phyloP scores from a whole-genome alignment of 1,284 basidiomycete species.

The Apiotrichum domesticum region DNA sequence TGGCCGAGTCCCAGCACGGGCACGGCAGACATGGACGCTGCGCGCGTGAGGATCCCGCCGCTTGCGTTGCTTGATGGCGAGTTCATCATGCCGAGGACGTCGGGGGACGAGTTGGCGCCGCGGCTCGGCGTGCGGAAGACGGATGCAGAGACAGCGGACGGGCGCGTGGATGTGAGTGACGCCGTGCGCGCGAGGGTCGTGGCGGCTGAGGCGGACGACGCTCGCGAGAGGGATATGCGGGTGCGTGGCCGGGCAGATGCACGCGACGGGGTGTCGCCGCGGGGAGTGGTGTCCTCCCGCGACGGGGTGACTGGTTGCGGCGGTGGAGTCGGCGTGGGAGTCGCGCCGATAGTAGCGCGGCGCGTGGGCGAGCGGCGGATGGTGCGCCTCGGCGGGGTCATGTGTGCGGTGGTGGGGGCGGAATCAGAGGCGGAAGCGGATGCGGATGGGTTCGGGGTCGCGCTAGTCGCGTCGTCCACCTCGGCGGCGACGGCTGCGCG shows the following conservation, averaged over 20 bases:
- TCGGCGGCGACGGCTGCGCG: constrained; percentile 12
- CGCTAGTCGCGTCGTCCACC: background rate
- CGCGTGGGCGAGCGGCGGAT: constrained; percentile 3
- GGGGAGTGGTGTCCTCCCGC: constrained; percentile 7
- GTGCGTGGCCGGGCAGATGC: background rate
- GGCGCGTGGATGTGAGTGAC: too few species aligned
- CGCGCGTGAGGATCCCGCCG: constrained; percentile 13
- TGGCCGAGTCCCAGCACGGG: constrained; percentile 18
- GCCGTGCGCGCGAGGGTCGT: background rate
- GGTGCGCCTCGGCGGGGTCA: constrained; percentile 7
- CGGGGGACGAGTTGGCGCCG: constrained; percentile 14
- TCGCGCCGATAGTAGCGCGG: background rate
- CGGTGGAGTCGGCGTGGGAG: background rate
- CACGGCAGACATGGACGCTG: constrained; percentile 22
- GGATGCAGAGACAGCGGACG: background rate
- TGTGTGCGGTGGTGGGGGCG: background rate
- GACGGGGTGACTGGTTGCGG: constrained; percentile 11
- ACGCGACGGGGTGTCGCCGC: constrained; percentile 9
- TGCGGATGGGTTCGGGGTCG: background rate
- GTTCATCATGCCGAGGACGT: background rate
- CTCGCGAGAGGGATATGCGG: background rate
- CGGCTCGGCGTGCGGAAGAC: constrained; percentile 12
- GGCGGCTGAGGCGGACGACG: background rate
- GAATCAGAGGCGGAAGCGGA: background rate
- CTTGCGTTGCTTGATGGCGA: background rate